Conservation (phyloP, 2,329 filamentous ascomycete genomes). For the Diaporthe helianthi region DNA sequence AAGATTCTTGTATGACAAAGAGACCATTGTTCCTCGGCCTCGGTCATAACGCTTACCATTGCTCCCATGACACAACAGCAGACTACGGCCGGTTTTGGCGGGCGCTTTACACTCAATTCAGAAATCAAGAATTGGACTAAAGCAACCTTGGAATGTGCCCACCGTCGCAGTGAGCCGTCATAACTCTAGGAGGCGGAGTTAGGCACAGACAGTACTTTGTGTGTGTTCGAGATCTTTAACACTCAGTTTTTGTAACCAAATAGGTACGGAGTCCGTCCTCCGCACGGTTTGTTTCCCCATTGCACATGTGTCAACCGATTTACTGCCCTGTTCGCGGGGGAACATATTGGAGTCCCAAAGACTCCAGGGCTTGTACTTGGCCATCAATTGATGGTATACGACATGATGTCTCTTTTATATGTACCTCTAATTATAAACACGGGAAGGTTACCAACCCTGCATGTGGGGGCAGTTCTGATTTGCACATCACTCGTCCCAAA, state of each 20-base stretch:
- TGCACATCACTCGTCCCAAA: conserved; percentile 34
- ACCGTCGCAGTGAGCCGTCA: too few relatives aligned
- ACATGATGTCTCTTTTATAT: not conserved
- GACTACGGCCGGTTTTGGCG: not conserved
- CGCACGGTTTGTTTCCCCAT: not conserved
- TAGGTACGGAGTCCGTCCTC: too few relatives aligned
- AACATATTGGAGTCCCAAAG: not conserved
- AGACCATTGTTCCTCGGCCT: not conserved
- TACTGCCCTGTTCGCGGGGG: not conserved
- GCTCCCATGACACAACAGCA: not conserved
- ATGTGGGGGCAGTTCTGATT: too few relatives aligned
- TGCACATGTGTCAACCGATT: too few relatives aligned
- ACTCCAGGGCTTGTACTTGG: not conserved
- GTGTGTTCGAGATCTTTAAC: too few relatives aligned
- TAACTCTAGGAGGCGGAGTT: not conserved
- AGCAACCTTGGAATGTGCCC: not conserved
- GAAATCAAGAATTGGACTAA: not conserved
- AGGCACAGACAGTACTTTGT: not conserved
- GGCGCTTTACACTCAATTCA: not conserved
- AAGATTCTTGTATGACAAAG: not conserved
- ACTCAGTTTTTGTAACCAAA: too few relatives aligned
- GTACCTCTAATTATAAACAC: not conserved
- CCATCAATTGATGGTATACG: too few relatives aligned
- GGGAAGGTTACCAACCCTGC: not conserved
- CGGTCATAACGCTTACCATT: conserved; percentile 3